phyloP scores from a whole-genome alignment of 176 grass and related monocot genomes.

The Aegilops tauschii region DNA sequence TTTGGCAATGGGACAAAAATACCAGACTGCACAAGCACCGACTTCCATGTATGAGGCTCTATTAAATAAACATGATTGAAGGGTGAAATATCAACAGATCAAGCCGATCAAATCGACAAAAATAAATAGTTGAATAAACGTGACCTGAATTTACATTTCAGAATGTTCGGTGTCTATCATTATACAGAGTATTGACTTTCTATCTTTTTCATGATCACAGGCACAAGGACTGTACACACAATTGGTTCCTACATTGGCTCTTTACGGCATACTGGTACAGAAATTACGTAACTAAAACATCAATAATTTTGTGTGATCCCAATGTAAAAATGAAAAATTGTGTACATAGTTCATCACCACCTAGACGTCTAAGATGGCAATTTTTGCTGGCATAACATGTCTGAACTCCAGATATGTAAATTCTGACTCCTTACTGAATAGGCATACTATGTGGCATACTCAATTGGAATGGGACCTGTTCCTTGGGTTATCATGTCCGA shows the following conservation, averaged over 20 bases:
- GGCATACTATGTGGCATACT: constrained; percentile 66
- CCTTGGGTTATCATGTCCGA: constrained; percentile 88
- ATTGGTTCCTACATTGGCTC: constrained; percentile 54
- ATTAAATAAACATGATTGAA: constrained; percentile 3
- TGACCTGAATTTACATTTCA: constrained; percentile 1
- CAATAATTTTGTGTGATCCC: not conserved
- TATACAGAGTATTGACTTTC: not conserved
- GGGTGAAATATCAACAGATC: constrained; percentile 17
- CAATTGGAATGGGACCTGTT: constrained; percentile 84
- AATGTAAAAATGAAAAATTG: not conserved
- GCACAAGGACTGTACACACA: constrained; percentile 38
- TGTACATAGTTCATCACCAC: not conserved
- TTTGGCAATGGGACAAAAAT: constrained; percentile 2
- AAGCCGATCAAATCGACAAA: not conserved
- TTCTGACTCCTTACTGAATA: constrained; percentile 30
- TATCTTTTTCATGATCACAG: constrained; percentile 39
- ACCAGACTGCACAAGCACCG: not conserved
- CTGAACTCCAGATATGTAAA: constrained; percentile 7
- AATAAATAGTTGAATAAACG: constrained; percentile 1
- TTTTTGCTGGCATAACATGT: not conserved
- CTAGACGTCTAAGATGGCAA: not conserved
- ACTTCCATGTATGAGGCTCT: not conserved
- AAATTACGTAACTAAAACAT: not conserved
- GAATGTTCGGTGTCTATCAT: not conserved
- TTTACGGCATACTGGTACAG: constrained; percentile 69